These are phyloP conservation scores for Diaporthe caulivora DNA, from an alignment of 2,329 filamentous ascomycete genomes.

Conservation along the genomic window DNA sequence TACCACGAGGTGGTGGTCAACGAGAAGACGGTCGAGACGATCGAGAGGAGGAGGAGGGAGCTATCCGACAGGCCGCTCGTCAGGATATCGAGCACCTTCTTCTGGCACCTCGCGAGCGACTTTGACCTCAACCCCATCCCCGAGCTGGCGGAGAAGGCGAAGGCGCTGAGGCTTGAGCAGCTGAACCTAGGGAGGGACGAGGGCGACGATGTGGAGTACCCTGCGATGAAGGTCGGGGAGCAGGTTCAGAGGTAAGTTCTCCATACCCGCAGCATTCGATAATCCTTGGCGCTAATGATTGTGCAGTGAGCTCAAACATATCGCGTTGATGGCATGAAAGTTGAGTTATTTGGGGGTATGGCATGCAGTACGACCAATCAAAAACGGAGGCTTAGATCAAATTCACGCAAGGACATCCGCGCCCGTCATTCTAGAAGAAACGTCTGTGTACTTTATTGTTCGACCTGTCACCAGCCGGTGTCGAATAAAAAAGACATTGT, in stretches of 20 bases:
- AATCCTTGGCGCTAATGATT: conserved; percentile 37
- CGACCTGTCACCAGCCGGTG: neutral
- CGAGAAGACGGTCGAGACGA: conserved; percentile 61
- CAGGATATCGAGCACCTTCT: conserved; percentile 71
- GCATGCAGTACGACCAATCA: neutral
- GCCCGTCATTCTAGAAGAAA: neutral
- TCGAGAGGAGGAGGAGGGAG: conserved; percentile 56
- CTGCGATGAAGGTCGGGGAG: conserved; percentile 68
- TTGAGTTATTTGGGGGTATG: too few relatives aligned
- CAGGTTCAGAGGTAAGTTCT: conserved; percentile 67
- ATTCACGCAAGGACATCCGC: neutral
- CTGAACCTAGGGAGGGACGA: conserved; percentile 64
- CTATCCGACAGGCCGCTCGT: conserved; percentile 64
- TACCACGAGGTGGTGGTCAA: conserved; percentile 74
- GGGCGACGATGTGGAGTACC: conserved; percentile 62
- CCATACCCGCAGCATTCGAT: neutral
- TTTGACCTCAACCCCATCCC: conserved; percentile 66
- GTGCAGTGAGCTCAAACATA: conserved; percentile 62
- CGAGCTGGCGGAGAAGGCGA: conserved; percentile 58
- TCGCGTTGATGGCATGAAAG: conserved; percentile 61
- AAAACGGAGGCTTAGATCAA: neutral
- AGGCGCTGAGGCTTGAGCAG: conserved; percentile 59
- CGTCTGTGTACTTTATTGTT: neutral
- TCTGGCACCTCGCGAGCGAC: conserved; percentile 71
- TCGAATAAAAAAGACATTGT: neutral